Evolutionary conservation across 805 yeast species (phyloP).

Genomic region (Kluyveromyces nonfermentans): DNA sequence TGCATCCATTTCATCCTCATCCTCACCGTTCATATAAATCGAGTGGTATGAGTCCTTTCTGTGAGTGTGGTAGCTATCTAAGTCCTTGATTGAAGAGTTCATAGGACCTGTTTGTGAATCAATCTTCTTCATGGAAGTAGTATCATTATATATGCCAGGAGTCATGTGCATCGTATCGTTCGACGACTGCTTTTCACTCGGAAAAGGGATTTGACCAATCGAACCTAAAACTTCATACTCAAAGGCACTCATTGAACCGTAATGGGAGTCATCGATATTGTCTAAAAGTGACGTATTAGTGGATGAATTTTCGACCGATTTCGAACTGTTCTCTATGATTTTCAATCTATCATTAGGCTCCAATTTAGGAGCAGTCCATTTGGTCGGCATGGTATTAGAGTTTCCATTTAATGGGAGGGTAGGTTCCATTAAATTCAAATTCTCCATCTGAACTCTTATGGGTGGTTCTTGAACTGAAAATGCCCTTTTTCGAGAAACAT

Average conservation of each 20-base stretch:
- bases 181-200: neutral
- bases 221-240: neutral
- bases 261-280: neutral
- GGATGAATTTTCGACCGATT: slow-evolving; percentile 2
- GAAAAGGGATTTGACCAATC: neutral
- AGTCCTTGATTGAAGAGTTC: neutral
- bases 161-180: neutral
- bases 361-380: slow-evolving; percentile 33
- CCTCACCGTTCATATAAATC: slow-evolving; percentile 27
- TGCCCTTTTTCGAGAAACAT: slow-evolving; percentile 24
- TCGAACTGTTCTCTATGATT: slow-evolving; percentile 16
- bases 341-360: slow-evolving; percentile 33
- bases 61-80: slow-evolving; percentile 15
- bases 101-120: neutral
- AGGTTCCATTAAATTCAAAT: neutral
- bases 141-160: neutral
- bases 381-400: slow-evolving; percentile 11
- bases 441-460: slow-evolving; percentile 1
- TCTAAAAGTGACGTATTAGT: slow-evolving; percentile 3
- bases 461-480: slow-evolving; percentile 17
- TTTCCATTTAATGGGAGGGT: neutral
- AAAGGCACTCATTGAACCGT: neutral
- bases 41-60: slow-evolving; percentile 35
- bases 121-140: neutral
- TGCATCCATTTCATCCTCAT: slow-evolving; percentile 11